These are phyloP conservation scores for Diversispora epigaea DNA, from an alignment of 192 early-diverging fungal species.

Conservation along the genomic window DNA sequence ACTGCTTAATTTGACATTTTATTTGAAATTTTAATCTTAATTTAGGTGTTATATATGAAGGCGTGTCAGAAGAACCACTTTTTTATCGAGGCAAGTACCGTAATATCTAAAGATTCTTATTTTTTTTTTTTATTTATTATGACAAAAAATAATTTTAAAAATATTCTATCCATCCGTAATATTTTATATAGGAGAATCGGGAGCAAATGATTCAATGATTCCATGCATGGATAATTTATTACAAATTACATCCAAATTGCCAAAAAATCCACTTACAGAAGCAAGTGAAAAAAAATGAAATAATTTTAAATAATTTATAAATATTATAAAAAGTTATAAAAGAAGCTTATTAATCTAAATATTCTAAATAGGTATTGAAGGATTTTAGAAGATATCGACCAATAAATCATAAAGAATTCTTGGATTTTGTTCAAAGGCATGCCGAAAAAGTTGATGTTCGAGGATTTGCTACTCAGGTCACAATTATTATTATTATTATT, in stretches of 20 bases:
- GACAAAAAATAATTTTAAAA: neutral
- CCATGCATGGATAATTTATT: constrained; percentile 85
- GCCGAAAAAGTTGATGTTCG: constrained; percentile 54
- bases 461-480: constrained; percentile 56
- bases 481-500: neutral
- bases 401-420: constrained; percentile 75
- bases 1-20: neutral
- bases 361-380: constrained; percentile 42
- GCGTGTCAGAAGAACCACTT: constrained; percentile 53
- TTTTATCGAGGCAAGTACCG: constrained; percentile 51
- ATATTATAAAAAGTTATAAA: no score
- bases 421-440: constrained; percentile 62
- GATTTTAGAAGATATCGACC: constrained; percentile 80
- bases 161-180: neutral
- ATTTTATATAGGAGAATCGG: constrained; percentile 63
- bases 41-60: constrained; percentile 77
- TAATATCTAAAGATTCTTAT: no score
- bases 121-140: neutral
- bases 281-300: constrained; percentile 13
- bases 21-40: neutral
- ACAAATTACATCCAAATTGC: constrained; percentile 77
- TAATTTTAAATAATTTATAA: no score
- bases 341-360: no score
- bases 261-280: constrained; percentile 76
- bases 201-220: constrained; percentile 84